Conservation (phyloP, 2,329 filamentous ascomycete genomes). For the Ophiostoma piceae region DNA sequence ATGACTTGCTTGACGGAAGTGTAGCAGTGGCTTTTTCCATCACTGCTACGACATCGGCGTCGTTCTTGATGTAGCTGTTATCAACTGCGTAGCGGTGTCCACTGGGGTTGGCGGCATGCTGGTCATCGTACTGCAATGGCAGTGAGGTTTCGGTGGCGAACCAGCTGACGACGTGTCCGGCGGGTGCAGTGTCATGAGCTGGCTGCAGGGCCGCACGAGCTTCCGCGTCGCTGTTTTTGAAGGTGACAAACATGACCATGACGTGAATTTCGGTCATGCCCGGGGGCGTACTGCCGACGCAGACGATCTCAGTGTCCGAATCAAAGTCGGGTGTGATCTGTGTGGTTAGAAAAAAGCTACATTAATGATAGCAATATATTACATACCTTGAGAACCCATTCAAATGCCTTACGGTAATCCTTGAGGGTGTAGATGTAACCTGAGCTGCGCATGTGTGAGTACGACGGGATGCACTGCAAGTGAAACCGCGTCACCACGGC, state of each 20-base stretch:
- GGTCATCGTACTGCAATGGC: conserved; percentile 39
- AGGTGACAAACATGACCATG: conserved; percentile 39
- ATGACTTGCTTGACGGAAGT: conserved; percentile 42
- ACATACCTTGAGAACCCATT: conserved; percentile 27
- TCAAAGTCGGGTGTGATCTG: conserved; percentile 34
- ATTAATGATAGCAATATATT: conserved; percentile 14
- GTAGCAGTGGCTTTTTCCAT: conserved; percentile 45
- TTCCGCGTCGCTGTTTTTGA: conserved; percentile 36
- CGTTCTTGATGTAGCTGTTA: conserved; percentile 47
- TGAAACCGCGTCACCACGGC: conserved; percentile 49
- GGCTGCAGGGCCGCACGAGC: conserved; percentile 36
- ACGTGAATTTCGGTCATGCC: conserved; percentile 31
- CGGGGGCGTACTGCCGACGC: conserved; percentile 34
- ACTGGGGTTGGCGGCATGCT: conserved; percentile 44
- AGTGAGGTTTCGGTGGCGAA: conserved; percentile 35
- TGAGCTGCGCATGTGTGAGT: conserved; percentile 20
- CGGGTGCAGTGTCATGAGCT: conserved; percentile 38
- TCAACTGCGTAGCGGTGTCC: conserved; percentile 46
- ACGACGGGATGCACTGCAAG: conserved; percentile 37
- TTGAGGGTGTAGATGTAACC: conserved; percentile 44
- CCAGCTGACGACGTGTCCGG: conserved; percentile 30
- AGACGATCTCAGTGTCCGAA: conserved; percentile 39
- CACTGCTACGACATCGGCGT: conserved; percentile 41
- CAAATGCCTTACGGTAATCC: conserved; percentile 37
- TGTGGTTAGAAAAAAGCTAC: neutral